These are phyloP conservation scores for Geotrichum citri-aurantii DNA, from an alignment of 1,139 yeast genomes.

Conservation along the genomic window DNA sequence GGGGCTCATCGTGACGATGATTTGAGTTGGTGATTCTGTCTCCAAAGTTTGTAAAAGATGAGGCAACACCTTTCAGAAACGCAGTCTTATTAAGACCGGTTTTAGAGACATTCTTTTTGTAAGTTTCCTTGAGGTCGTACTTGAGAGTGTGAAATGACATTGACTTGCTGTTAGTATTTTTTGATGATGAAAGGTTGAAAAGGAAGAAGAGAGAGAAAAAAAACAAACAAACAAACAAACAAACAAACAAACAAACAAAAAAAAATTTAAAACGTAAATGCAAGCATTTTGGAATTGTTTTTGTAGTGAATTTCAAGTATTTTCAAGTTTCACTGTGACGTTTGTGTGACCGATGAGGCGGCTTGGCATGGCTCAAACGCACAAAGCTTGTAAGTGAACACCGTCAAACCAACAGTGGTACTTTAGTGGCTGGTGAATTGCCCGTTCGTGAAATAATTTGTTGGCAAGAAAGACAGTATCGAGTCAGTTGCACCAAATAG, in stretches of 20 bases:
- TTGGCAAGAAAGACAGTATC: too few species aligned
- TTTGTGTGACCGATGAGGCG: neutral
- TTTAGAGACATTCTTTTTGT: slow-evolving; percentile 10
- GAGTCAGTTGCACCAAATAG: neutral
- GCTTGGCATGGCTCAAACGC: neutral
- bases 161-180: neutral
- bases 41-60: slow-evolving; percentile 16
- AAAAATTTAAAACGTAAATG: too few species aligned
- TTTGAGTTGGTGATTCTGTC: slow-evolving; percentile 18
- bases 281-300: too few species aligned
- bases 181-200: neutral
- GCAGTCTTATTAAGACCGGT: slow-evolving; percentile 9
- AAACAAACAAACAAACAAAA: too few species aligned
- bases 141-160: slow-evolving; percentile 16
- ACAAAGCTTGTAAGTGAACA: neutral
- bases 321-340: neutral
- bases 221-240: too few species aligned
- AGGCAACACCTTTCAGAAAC: slow-evolving; percentile 16
- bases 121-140: slow-evolving; percentile 13
- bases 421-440: too few species aligned
- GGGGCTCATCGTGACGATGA: slow-evolving; percentile 21
- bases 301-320: too few species aligned
- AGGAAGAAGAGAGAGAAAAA: neutral
- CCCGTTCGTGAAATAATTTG: too few species aligned
- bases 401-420: neutral